Conservation (phyloP, 2,329 filamentous ascomycete species). For the Diaporthe aspalathi region DNA sequence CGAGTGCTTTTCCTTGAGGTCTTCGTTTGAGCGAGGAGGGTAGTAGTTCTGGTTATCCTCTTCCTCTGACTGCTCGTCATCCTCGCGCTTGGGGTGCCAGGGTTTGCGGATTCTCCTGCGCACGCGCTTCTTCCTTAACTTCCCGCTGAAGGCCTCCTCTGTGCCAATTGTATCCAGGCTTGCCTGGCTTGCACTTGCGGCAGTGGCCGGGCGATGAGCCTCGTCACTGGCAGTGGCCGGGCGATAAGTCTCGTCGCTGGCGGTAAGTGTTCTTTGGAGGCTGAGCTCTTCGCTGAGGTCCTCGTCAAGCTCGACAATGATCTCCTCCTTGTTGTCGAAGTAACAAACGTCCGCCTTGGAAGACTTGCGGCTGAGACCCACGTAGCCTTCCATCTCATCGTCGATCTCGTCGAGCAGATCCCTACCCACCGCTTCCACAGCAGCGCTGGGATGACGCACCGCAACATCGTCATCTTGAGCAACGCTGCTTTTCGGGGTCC, state of each 20-base stretch:
- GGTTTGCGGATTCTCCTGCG: slow-evolving; percentile 52
- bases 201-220: not conserved
- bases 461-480: slow-evolving; percentile 38
- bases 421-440: slow-evolving; percentile 63
- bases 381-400: slow-evolving; percentile 49
- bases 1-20: slow-evolving; percentile 39
- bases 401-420: slow-evolving; percentile 59
- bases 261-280: slow-evolving; percentile 15
- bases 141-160: slow-evolving; percentile 50
- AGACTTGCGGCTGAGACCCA: slow-evolving; percentile 32
- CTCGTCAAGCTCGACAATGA: slow-evolving; percentile 28
- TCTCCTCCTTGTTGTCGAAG: slow-evolving; percentile 31
- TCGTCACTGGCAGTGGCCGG: slow-evolving; percentile 2
- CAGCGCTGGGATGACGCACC: slow-evolving; percentile 50
- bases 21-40: slow-evolving; percentile 43
- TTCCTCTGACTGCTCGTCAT: slow-evolving; percentile 43
- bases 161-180: slow-evolving; percentile 15
- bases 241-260: slow-evolving; percentile 16
- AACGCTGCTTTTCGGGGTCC: slow-evolving; percentile 41
- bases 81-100: slow-evolving; percentile 46
- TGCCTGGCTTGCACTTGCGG: slow-evolving; percentile 18
- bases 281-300: slow-evolving; percentile 34
- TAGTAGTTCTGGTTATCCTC: slow-evolving; percentile 41
- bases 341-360: slow-evolving; percentile 28
- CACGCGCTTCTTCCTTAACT: slow-evolving; percentile 59